phyloP scores from a whole-genome alignment of 2,329 filamentous ascomycete genomes.

The Juglanconis juglandina region DNA sequence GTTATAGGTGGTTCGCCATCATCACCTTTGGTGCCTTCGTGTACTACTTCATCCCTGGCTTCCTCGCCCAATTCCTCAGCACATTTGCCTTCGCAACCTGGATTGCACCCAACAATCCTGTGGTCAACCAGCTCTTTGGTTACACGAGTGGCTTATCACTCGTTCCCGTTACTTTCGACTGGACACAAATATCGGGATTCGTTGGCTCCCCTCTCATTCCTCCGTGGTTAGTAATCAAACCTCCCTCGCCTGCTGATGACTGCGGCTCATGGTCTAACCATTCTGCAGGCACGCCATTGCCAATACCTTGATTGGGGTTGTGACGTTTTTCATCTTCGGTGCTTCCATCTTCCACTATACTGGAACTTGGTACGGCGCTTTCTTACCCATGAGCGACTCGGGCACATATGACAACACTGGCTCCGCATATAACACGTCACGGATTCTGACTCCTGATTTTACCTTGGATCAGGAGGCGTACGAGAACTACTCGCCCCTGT shows the following conservation, averaged over 20 bases:
- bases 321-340: conserved; percentile 62
- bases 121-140: conserved; percentile 72
- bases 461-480: conserved; percentile 64
- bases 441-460: conserved; percentile 59
- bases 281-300: conserved; percentile 61
- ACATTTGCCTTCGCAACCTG: conserved; percentile 70
- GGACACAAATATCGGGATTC: conserved; percentile 69
- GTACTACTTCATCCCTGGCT: conserved; percentile 69
- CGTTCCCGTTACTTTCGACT: conserved; percentile 72
- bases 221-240: conserved; percentile 46
- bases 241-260: neutral
- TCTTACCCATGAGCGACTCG: conserved; percentile 67
- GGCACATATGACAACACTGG: conserved; percentile 71
- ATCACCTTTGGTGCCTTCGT: conserved; percentile 55
- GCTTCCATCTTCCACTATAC: conserved; percentile 61
- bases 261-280: neutral
- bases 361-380: conserved; percentile 61
- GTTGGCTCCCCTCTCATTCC: conserved; percentile 66
- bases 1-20: conserved; percentile 62
- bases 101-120: conserved; percentile 64
- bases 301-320: conserved; percentile 66
- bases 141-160: conserved; percentile 64
- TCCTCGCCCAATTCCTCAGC: conserved; percentile 65
- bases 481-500: conserved; percentile 64
- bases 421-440: conserved; percentile 58